A percentile compares a stretch with the other conserved stretches of the same genome.
phyloP scores from a whole-genome alignment of 805 yeast species.

The Nakazawaea ishiwadae region DNA sequence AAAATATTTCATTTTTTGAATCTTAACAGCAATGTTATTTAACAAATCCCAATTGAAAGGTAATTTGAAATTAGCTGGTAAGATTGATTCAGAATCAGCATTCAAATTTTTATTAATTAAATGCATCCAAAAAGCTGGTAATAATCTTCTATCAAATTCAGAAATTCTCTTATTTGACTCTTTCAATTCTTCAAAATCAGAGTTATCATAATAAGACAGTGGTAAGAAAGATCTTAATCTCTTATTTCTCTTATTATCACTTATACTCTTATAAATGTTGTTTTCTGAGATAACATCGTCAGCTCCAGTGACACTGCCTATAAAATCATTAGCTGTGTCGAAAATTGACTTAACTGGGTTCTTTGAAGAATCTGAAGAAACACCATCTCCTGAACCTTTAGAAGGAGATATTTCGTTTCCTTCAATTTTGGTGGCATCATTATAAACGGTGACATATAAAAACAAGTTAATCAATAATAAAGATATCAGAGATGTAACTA shows the following conservation, averaged over 20 bases:
- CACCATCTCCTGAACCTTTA: background rate
- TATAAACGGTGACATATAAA: constrained; percentile 8
- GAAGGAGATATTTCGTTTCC: background rate
- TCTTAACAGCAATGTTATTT: constrained; percentile 7
- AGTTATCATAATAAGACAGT: background rate
- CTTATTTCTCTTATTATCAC: constrained; percentile 6
- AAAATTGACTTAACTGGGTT: background rate
- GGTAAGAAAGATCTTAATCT: constrained; percentile 9
- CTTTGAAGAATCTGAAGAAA: no score
- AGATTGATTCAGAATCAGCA: background rate
- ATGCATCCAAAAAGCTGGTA: constrained; percentile 12
- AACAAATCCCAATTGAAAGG: constrained; percentile 14
- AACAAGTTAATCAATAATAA: constrained; percentile 9
- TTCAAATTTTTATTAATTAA: constrained; percentile 9
- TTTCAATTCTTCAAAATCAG: constrained; percentile 2
- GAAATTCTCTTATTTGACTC: background rate
- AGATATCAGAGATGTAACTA: background rate
- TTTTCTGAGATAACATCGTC: background rate
- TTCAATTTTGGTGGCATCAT: background rate
- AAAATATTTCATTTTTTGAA: constrained; percentile 12
- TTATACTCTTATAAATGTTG: background rate
- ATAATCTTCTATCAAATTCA: constrained; percentile 11
- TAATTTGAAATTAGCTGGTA: constrained; percentile 11
- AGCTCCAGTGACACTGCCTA: constrained; percentile 8
- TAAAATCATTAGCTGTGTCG: constrained; percentile 6